Evolutionary conservation across 75 land plant genomes (phyloP), one percentile per base, ranked within the genome.

Genomic region (Cryptomeria japonica): DNA sequence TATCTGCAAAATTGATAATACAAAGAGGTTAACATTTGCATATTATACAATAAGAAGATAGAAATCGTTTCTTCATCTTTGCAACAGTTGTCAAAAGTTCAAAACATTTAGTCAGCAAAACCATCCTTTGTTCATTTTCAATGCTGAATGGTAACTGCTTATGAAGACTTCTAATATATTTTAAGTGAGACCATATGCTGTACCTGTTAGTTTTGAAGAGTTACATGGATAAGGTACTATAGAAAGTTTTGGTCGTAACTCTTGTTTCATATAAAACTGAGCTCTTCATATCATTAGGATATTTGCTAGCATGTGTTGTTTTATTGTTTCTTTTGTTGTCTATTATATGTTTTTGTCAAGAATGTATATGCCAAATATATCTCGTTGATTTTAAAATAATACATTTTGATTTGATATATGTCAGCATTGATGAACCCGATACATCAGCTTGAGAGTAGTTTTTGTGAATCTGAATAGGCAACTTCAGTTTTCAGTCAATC

Each of bases 1-100:
- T 94, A 86, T 86, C 96, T 95, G 89, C 86, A 88, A 86, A 86
- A 75, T 44, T 16, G 13, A 46, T 76, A 42, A 75, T 75, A 14
- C 38, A 13, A 34, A 32, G 77, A 34, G 77, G 38, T 75, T 75
- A 75, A 75, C 36, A 12, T 32, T 75, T 39, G 37, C n/a, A 70
- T 18, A 72, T 18, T 73, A n/a, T 79, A 46, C 53, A 28, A 55
- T 14, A 36, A 5, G 58, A 84, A 53, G 39, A 53, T 34, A 85
- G 10, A 44, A 82, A 82, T 3, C 32, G 9, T 82, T 39, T 44
- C 8, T 82, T 41, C n/a, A 82, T 82, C 14, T 34, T 25, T 82
- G 51, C 47, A 46, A 22, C 1, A 46, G 1, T 82, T 82, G 32
- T 82, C 32, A 82, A n/a, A n/a, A n/a, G n/a, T n/a, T n/a, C n/a